These are phyloP conservation scores for Parastagonospora avenae DNA, from an alignment of 2,329 filamentous ascomycete genomes.

Conservation along the genomic window DNA sequence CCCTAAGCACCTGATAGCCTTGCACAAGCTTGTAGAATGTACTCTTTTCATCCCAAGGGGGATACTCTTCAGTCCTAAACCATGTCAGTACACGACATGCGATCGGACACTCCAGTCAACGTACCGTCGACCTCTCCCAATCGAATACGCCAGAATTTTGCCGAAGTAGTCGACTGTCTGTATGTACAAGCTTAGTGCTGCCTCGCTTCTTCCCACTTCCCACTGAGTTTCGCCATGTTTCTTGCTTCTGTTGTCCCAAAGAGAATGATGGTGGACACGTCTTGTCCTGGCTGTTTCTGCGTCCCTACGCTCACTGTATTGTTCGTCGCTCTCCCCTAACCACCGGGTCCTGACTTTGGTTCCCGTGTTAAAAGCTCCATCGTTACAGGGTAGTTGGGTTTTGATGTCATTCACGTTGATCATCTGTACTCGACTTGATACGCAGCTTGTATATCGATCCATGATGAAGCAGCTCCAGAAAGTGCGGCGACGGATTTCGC, in stretches of 20 bases:
- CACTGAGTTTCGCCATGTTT: constrained; percentile 52
- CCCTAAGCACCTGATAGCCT: constrained; percentile 60
- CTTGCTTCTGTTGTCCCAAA: background rate
- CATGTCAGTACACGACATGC: constrained; percentile 8
- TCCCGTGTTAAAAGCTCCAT: constrained; percentile 67
- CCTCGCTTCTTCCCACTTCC: constrained; percentile 58
- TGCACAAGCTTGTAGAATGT: constrained; percentile 60
- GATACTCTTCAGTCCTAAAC: constrained; percentile 45
- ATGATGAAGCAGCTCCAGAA: constrained; percentile 78
- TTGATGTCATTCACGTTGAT: constrained; percentile 63
- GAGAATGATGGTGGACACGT: constrained; percentile 2
- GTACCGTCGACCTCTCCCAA: constrained; percentile 60
- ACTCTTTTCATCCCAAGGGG: constrained; percentile 65
- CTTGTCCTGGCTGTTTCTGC: constrained; percentile 5
- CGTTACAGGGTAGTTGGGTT: constrained; percentile 71
- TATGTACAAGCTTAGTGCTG: constrained; percentile 57
- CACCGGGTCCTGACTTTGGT: constrained; percentile 58
- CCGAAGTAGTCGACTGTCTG: constrained; percentile 61
- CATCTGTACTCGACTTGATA: constrained; percentile 64
- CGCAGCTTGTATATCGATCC: constrained; percentile 71
- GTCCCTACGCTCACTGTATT: constrained; percentile 18
- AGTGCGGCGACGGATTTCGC: constrained; percentile 69
- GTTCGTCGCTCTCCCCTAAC: constrained; percentile 21
- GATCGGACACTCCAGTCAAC: constrained; percentile 9
- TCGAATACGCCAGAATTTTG: constrained; percentile 63